Conservation (phyloP, 768 basidiomycete genomes). For the Psilocybe cubensis region DNA sequence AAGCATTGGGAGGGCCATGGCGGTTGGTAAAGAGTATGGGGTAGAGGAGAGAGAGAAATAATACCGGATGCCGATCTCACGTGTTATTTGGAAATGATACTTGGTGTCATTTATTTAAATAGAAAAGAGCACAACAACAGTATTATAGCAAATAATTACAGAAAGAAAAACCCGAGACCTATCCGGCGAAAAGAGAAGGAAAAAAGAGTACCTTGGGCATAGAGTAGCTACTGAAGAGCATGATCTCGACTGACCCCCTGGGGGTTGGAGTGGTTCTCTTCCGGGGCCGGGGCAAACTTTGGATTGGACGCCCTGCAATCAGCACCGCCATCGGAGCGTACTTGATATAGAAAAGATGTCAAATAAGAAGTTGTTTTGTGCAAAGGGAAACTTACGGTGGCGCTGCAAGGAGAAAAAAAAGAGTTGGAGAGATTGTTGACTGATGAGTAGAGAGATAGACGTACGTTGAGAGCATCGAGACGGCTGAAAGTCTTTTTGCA, state of each 20-base stretch:
- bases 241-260: conserved; percentile 19
- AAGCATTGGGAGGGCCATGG: conserved; percentile 83
- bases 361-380: conserved; percentile 17
- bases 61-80: conserved; percentile 20
- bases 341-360: conserved; percentile 42
- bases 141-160: conserved; percentile 29
- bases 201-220: conserved; percentile 11
- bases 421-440: conserved; percentile 9
- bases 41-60: conserved; percentile 6
- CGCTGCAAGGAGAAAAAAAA: conserved; percentile 49
- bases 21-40: conserved; percentile 1
- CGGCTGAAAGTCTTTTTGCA: conserved; percentile 96
- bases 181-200: too few relatives aligned
- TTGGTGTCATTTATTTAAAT: conserved; percentile 4
- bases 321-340: conserved; percentile 84
- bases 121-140: conserved; percentile 6
- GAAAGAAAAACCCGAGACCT: conserved; percentile 12
- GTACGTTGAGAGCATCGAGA: conserved; percentile 91
- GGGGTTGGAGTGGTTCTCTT: conserved; percentile 19
- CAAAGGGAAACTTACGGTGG: conserved; percentile 62
- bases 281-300: conserved; percentile 32
- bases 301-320: conserved; percentile 63
- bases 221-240: conserved; percentile 13
- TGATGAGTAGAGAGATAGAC: conserved; percentile 34
- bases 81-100: conserved; percentile 18